Evolutionary conservation across 1,284 basidiomycete genomes (phyloP), one percentile per base, ranked within the genome.

Genomic region (Moesziomyces globuligerus): DNA sequence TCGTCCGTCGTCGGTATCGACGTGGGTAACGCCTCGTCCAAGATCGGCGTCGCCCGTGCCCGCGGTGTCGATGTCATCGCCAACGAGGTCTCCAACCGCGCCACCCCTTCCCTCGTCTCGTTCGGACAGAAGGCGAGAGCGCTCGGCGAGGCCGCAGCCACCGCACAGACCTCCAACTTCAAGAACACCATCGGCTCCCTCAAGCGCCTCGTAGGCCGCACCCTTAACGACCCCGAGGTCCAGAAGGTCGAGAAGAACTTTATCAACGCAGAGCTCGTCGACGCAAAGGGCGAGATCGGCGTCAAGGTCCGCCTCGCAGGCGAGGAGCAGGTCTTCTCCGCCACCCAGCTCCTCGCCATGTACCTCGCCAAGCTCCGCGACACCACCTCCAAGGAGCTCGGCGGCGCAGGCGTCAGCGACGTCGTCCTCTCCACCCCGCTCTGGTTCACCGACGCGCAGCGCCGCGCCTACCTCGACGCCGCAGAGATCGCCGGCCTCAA

Each of bases 121-220:
- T 81, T 81, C 38, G 78, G 79, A 25, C 72, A 73, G 32, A 81
- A 81, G 75, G 69, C 74, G 42, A 72, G 80, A 64, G 76, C 78
- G n/a, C 65, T 81, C 37, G 80, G 80, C 45, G 80, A 81, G 68
- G 65, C 71, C 17, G 80, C 80, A 49, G 79, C 79, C 41, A 81
- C 79, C 28, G 75, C 75, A 41, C 79, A 81, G 66, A 81, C 79
- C 17, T 78, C 77, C 58, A 81, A 81, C 74, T 81, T 81, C 54
- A 81, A 81, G 51, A 81, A 81, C 74, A 81, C 80, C 38, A 70
- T 81, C 32, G 80, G 80, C 42, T 78, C 75, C n/a, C 74, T 81
- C 45, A 81, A 81, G 73, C 77, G 80, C 48, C 69, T 81, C 38
- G 59, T 81, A 46, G 80, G 80, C 40, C 70, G 80, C 46, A 74